phyloP scores from a whole-genome alignment of 177 flowering plant genomes.

The Tripterygium wilfordii region DNA sequence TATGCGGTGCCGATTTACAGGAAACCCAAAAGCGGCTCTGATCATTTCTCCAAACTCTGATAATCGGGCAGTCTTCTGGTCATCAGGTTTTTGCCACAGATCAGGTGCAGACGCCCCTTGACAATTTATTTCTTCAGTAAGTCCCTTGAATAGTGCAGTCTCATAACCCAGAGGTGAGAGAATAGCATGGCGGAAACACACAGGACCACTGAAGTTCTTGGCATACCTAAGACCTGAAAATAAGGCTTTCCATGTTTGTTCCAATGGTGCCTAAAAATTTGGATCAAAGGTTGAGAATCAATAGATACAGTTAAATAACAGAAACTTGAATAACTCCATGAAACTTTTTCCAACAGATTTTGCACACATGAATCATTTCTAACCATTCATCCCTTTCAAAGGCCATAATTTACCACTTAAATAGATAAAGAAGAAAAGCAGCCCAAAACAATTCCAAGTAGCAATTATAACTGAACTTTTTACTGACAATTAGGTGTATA shows the following conservation, averaged over 20 bases:
- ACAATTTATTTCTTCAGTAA: slow-evolving; percentile 56
- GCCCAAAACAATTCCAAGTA: no score
- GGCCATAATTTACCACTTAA: no score
- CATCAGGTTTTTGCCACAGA: slow-evolving; percentile 64
- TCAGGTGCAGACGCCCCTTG: slow-evolving; percentile 62
- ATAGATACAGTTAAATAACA: no score
- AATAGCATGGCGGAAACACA: slow-evolving; percentile 86
- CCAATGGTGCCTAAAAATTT: slow-evolving; percentile 59
- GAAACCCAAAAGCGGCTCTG: slow-evolving; percentile 75
- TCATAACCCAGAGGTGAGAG: slow-evolving; percentile 91
- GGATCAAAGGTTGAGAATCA: no score
- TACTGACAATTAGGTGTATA: no score
- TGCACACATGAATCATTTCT: no score
- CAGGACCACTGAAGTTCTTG: slow-evolving; percentile 65
- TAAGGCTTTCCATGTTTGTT: slow-evolving; percentile 81
- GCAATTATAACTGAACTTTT: no score
- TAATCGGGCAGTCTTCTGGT: slow-evolving; percentile 66
- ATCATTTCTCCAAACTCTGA: slow-evolving; percentile 95
- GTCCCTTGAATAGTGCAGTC: slow-evolving; percentile 75
- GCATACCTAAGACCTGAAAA: slow-evolving; percentile 82
- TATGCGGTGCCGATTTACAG: slow-evolving; percentile 34
- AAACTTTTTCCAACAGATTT: no score
- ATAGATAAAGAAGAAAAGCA: no score
- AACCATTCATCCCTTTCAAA: no score
- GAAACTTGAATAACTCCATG: no score